These are phyloP conservation scores for Gossypium bickii DNA, from an alignment of 345 rosid genomes.

Conservation along the genomic window DNA sequence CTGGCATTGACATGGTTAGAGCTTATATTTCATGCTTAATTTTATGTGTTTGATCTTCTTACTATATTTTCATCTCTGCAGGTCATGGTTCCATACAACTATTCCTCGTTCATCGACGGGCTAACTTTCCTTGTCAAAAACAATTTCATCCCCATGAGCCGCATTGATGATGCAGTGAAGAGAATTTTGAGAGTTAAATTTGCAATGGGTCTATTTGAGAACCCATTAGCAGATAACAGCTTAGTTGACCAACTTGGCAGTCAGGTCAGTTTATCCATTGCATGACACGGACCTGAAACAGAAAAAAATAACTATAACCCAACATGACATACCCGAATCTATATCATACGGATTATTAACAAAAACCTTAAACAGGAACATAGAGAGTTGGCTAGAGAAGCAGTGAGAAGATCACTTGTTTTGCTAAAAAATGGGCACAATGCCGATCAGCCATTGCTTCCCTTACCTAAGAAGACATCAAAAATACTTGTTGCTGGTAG, in stretches of 20 bases:
- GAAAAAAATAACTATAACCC: not conserved
- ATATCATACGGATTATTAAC: not conserved
- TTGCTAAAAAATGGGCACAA: constrained; percentile 58
- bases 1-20: constrained; percentile 69
- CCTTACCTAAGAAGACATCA: constrained; percentile 49
- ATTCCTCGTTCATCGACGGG: constrained; percentile 42
- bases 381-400: constrained; percentile 66
- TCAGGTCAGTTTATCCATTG: constrained; percentile 25
- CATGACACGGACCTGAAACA: too few species aligned
- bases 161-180: constrained; percentile 65
- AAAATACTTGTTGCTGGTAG: constrained; percentile 60
- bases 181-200: constrained; percentile 72
- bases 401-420: constrained; percentile 75
- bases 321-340: not conserved
- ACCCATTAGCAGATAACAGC: constrained; percentile 45
- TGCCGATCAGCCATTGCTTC: constrained; percentile 40
- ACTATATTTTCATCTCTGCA: not conserved
- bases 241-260: constrained; percentile 45
- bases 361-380: constrained; percentile 38
- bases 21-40: not conserved
- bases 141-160: constrained; percentile 49
- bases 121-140: constrained; percentile 44
- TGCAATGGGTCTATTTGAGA: constrained; percentile 50
- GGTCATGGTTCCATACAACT: constrained; percentile 52
- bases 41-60: constrained; percentile 2